Evolutionary conservation across 768 basidiomycete genomes (phyloP), one percentile per base, ranked within the genome.

Genomic region (Boletus subcaerulescens): DNA sequence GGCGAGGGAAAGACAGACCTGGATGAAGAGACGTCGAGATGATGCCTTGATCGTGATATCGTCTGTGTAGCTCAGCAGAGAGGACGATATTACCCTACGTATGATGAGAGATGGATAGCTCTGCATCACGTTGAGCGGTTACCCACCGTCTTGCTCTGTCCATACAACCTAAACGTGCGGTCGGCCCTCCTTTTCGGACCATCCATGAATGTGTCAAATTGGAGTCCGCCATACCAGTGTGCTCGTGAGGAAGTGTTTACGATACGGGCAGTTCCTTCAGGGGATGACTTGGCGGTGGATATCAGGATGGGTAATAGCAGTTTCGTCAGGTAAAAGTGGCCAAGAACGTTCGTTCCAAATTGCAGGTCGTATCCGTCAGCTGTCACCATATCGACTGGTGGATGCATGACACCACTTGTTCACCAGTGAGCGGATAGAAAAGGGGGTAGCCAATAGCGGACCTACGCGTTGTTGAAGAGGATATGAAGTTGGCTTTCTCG

Each of bases 1-100:
- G 35, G 35, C 3, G 26, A 9, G 22, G 13, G 22, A 47, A 20
- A 36, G 17, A 35, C 47, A 14, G 11, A 69, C 79, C 78, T 1
- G 82, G 82, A 59, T 81, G 69, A 13, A 81, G 57, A 31, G 76
- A 64, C 10, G 70, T 65, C 0, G 76, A 75, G 3, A 83, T 64
- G 49, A 83, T 76, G 24, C 75, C 76, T 58, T 77, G 61, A 41
- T 76, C 75, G 2, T 65, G 75, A 57, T 77, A 77, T 51, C 78
- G 66, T 48, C 77, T 62, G 20, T 75, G 75, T 13, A 82, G 64
- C 59, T 82, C 82, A 39, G 71, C 65, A 3, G 78, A 66, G 20
- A 76, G 70, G 5, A 80, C 63, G 5, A 79, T 67, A 39, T 77
- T 77, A 4, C 71, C 81, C 78, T 80, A 44, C 5, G 17, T 15